A percentile compares a stretch with the other conserved stretches of the same genome.
phyloP scores from a whole-genome alignment of 106 monocot genomes.

The Phalaenopsis equestris region DNA sequence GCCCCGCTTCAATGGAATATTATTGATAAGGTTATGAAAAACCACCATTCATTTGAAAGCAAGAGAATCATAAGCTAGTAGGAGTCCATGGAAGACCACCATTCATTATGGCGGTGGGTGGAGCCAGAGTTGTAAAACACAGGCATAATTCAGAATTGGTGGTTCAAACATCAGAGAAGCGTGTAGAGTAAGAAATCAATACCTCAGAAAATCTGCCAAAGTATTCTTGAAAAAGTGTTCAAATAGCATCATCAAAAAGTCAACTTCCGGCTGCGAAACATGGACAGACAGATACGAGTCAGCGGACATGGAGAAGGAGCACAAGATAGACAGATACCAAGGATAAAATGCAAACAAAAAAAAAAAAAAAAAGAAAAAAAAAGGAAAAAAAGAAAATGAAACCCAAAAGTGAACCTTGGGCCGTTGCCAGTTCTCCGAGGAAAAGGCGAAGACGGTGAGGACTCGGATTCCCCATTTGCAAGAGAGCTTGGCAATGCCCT shows the following conservation, averaged over 20 bases:
- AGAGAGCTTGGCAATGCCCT: constrained; percentile 36
- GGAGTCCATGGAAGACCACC: background rate
- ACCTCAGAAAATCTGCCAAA: constrained; percentile 51
- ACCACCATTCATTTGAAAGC: background rate
- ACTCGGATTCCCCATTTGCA: constrained; percentile 46
- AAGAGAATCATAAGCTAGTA: background rate
- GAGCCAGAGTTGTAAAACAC: background rate
- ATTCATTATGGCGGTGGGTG: background rate
- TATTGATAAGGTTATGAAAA: no score
- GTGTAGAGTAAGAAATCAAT: background rate
- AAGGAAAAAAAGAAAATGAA: no score
- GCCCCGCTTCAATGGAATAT: no score
- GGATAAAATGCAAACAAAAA: background rate
- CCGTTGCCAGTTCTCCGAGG: constrained; percentile 68
- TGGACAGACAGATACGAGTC: background rate
- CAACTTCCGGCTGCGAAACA: constrained; percentile 44
- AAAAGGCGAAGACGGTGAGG: constrained; percentile 83
- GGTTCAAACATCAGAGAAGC: background rate
- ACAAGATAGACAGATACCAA: background rate
- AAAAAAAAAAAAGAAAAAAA: no score
- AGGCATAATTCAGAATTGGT: background rate
- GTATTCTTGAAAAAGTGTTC: constrained; percentile 34
- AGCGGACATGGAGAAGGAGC: background rate
- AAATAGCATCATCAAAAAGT: constrained; percentile 63
- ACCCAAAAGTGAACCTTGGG: constrained; percentile 32